These are phyloP conservation scores for Apiospora kogelbergensis DNA, from an alignment of 2,329 filamentous ascomycete genomes.

Conservation along the genomic window DNA sequence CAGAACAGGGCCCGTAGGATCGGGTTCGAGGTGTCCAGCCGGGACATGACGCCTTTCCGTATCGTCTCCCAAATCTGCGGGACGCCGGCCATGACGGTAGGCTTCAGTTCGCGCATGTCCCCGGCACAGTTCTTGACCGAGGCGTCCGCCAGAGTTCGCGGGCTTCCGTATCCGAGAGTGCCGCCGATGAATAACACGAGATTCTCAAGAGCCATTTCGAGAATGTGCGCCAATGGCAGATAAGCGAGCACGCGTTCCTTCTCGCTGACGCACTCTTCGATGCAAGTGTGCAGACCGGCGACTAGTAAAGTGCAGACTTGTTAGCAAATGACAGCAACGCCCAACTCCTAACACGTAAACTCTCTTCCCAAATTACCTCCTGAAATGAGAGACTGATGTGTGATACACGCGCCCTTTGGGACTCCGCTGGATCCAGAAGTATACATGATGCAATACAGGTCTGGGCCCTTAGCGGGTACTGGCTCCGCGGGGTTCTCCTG, in stretches of 20 bases:
- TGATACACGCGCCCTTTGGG: slow-evolving; percentile 78
- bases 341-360: no score
- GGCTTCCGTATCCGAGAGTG: slow-evolving; percentile 86
- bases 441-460: slow-evolving; percentile 72
- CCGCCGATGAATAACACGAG: slow-evolving; percentile 80
- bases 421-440: slow-evolving; percentile 75
- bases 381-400: slow-evolving; percentile 72
- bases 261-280: not conserved
- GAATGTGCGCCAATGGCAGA: slow-evolving; percentile 82
- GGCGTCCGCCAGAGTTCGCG: slow-evolving; percentile 76
- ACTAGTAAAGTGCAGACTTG: no score
- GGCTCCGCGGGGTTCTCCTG: slow-evolving; percentile 67
- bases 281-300: slow-evolving; percentile 18
- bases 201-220: slow-evolving; percentile 90
- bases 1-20: slow-evolving; percentile 74
- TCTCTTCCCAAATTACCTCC: no score
- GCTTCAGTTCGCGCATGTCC: slow-evolving; percentile 82
- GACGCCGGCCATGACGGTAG: slow-evolving; percentile 81
- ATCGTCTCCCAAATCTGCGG: slow-evolving; percentile 89
- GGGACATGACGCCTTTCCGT: slow-evolving; percentile 82
- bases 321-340: no score
- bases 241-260: slow-evolving; percentile 64
- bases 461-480: slow-evolving; percentile 67
- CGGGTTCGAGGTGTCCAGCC: slow-evolving; percentile 68
- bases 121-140: slow-evolving; percentile 72